phyloP scores from a whole-genome alignment of 257 asterid species.

The Fraxinus excelsior region DNA sequence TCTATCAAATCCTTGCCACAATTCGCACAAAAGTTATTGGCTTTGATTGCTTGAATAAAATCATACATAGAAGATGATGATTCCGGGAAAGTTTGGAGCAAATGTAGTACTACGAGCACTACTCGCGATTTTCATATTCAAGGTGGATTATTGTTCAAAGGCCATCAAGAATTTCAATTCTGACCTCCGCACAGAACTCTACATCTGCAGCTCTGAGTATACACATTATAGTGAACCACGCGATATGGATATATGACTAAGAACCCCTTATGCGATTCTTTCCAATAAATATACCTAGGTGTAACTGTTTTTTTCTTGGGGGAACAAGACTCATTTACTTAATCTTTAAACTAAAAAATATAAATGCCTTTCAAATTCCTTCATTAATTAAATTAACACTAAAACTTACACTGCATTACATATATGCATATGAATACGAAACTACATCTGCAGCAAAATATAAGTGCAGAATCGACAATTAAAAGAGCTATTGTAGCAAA shows the following conservation, averaged over 20 bases:
- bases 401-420: background rate
- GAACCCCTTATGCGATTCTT: background rate
- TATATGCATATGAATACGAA: background rate
- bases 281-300: background rate
- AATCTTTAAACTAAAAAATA: conserved; percentile 8
- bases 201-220: background rate
- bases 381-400: background rate
- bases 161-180: background rate
- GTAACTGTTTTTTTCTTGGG: background rate
- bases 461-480: background rate
- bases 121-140: background rate
- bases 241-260: background rate
- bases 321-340: background rate
- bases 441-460: background rate
- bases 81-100: background rate
- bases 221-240: background rate
- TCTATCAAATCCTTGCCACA: no score
- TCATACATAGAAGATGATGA: background rate
- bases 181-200: background rate
- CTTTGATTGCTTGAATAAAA: background rate
- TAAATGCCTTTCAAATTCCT: conserved; percentile 3
- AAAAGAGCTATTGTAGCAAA: background rate
- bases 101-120: background rate
- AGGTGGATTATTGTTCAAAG: background rate
- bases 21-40: no score